A percentile compares a stretch with the other conserved stretches of the same genome.
Evolutionary conservation across 129 eudicot genomes (phyloP).

Genomic region (Centaurea solstitialis): DNA sequence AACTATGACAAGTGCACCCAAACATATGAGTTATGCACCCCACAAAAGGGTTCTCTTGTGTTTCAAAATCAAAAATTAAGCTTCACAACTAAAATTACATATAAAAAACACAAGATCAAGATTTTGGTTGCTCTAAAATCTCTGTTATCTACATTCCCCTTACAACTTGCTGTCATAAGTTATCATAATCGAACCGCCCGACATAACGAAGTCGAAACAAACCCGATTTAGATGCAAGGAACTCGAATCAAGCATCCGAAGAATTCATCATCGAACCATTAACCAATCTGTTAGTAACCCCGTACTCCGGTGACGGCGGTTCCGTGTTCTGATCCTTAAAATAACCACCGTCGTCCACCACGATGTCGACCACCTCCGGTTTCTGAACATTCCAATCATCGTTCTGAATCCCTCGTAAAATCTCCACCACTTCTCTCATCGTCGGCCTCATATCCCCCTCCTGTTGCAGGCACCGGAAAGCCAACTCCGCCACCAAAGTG

Average conservation of each 20-base stretch:
- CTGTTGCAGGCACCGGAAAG: conserved; percentile 80
- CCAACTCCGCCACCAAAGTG: conserved; percentile 74
- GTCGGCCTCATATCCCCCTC: conserved; percentile 86
- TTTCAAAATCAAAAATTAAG: neutral
- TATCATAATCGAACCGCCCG: neutral
- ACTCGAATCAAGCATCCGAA: conserved; percentile 17
- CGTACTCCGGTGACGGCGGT: conserved; percentile 66
- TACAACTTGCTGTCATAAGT: neutral
- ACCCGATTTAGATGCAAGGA: neutral
- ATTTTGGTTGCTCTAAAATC: conserved; percentile 13
- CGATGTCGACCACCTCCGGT: conserved; percentile 58
- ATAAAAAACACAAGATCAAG: neutral
- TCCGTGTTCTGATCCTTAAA: conserved; percentile 40
- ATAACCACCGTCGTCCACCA: conserved; percentile 48
- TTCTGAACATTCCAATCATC: conserved; percentile 50
- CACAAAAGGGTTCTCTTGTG: neutral
- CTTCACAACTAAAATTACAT: neutral
- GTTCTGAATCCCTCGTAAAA: conserved; percentile 53
- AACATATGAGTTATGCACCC: conserved; percentile 1
- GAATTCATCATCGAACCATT: conserved; percentile 44
- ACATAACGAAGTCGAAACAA: neutral
- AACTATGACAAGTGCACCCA: neutral
- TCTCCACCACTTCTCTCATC: conserved; percentile 73
- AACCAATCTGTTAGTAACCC: conserved; percentile 44
- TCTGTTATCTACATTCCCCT: conserved; percentile 40